phyloP scores from a whole-genome alignment of 2,329 filamentous ascomycete species.

The Myriosclerotinia scirpicola region DNA sequence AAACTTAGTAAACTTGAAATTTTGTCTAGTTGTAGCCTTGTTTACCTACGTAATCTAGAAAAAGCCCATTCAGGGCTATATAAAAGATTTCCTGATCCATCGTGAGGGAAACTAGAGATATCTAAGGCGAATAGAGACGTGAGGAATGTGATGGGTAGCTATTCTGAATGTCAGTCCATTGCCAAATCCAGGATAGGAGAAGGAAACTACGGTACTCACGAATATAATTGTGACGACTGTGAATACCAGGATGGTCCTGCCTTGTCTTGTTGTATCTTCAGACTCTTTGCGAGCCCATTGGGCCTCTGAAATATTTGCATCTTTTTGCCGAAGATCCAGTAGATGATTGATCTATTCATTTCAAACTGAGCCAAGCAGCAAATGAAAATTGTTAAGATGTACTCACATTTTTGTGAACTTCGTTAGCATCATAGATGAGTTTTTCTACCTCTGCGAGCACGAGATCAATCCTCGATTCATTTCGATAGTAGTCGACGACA shows the following conservation, averaged over 20 bases:
- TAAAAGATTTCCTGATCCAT: not conserved
- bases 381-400: not conserved
- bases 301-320: not conserved
- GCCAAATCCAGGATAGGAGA: too few relatives aligned
- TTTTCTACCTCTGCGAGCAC: not conserved
- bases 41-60: not conserved
- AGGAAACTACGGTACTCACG: not conserved
- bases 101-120: not conserved
- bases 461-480: not conserved
- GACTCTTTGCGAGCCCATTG: not conserved
- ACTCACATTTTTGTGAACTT: not conserved
- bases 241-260: not conserved
- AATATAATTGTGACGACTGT: slow-evolving; percentile 1
- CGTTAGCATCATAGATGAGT: not conserved
- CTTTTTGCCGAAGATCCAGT: not conserved
- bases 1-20: not conserved
- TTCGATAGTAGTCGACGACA: not conserved
- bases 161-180: too few relatives aligned
- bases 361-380: not conserved
- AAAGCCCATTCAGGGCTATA: not conserved
- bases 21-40: not conserved
- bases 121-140: slow-evolving; percentile 1
- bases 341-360: not conserved
- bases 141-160: not conserved
- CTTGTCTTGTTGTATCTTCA: slow-evolving; percentile 5